phyloP scores from a whole-genome alignment of 2,329 filamentous ascomycete species.

The Colletotrichum tofieldiae region DNA sequence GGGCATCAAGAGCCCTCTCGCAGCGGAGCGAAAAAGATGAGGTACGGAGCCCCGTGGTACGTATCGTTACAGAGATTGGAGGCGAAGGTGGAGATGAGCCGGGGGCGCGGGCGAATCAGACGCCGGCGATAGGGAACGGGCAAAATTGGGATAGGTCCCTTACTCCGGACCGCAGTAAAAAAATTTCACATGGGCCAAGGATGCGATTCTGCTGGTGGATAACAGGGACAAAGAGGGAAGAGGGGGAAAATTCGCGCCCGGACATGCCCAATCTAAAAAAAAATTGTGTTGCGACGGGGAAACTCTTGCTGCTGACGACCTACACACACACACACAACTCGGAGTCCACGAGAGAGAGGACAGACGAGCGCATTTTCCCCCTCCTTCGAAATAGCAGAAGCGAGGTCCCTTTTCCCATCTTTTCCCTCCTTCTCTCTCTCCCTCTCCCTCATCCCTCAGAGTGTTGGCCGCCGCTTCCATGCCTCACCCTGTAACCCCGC shows the following conservation, averaged over 20 bases:
- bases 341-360: slow-evolving; percentile 40
- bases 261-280: slow-evolving; percentile 40
- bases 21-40: slow-evolving; percentile 40
- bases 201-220: slow-evolving; percentile 43
- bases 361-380: slow-evolving; percentile 36
- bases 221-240: slow-evolving; percentile 30
- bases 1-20: slow-evolving; percentile 31
- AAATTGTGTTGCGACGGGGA: slow-evolving; percentile 33
- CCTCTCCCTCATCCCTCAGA: slow-evolving; percentile 12
- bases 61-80: slow-evolving; percentile 27
- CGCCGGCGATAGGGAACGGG: slow-evolving; percentile 29
- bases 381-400: slow-evolving; percentile 40
- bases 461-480: slow-evolving; percentile 49
- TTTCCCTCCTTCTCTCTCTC: neutral
- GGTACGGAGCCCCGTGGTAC: slow-evolving; percentile 35
- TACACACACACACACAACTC: slow-evolving; percentile 33
- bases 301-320: slow-evolving; percentile 22
- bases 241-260: slow-evolving; percentile 20
- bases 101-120: slow-evolving; percentile 3
- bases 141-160: slow-evolving; percentile 16
- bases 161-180: slow-evolving; percentile 21
- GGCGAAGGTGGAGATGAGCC: slow-evolving; percentile 15
- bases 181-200: slow-evolving; percentile 46
- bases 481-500: slow-evolving; percentile 67
- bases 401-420: slow-evolving; percentile 25